Base-by-base conservation (phyloP, 2,329 filamentous ascomycete genomes). In the Calonectria multiphialidica region DNA sequence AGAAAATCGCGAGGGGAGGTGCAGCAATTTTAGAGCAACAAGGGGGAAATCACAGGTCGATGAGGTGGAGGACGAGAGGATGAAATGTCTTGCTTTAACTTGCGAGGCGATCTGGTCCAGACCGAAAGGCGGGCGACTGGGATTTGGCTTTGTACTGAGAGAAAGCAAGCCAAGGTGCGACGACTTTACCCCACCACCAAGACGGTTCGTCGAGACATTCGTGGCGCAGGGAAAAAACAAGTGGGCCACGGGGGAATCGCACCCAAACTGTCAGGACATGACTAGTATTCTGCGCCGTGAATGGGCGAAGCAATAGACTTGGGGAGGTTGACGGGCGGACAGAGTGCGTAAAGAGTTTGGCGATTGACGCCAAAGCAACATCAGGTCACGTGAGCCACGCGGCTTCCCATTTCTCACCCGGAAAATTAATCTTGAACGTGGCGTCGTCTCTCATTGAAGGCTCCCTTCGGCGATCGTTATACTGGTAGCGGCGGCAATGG, bases 151-250 rank as follows among this genome's bases (percentile, higher is more conserved):
- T 47, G 65, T 69, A 61, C 66, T 57, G 66, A 70, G 59, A 40
- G 53, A 59, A 57, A 40, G 63, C 42, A 53, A 69, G n/a, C 66
- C 44, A 72, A 63, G 55, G 65, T 72, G 68, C 68, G 69, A 72
- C 72, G 53, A 45, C 33, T 47, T 47, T 73, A 68, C 72, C 72
- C 72, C 72, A 73, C 72, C 68, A 71, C 55, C 25, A 64, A 47
- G 67, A 62, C 62, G 40, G 70, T 57, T 71, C 69, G 66, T 61
- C 44, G 50, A 53, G 50, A 71, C 33, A 66, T 50, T 66, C 16
- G 61, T 68, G 68, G 72, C 66, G 70, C 65, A 69, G 70, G 40
- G 35, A 50, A 53, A 63, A 66, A 72, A 72, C 55, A 71, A 71
- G 68, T 72, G 67, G 67, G 71, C 67, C 71, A 65, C 40, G 33